Base-by-base conservation (phyloP, 768 basidiomycete species). In the Scleroderma bovista region DNA sequence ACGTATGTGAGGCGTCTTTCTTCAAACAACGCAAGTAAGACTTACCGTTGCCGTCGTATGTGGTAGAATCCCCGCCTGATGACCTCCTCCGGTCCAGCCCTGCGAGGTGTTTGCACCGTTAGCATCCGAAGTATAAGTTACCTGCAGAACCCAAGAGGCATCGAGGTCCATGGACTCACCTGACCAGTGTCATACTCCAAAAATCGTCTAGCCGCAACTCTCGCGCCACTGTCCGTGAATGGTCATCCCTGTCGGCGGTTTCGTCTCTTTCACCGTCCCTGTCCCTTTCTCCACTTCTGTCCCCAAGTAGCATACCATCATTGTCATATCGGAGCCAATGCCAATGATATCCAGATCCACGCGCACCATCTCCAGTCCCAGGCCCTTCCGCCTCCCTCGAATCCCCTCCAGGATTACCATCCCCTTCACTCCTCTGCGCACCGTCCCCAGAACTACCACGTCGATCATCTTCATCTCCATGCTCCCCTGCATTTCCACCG, bases 41-140 rank as follows among this genome's bases (percentile, higher is more conserved):
- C 82, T 48, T 57, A 88, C 88, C 84, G 83, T 60, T 91, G 88
- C 52, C 77, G 75, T 36, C 88, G 80, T 52, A 90, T 75, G 24
- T 73, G 69, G 59, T 82, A 86, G 22, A 69, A 80, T 15, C 81
- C 81, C 50, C 76, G 72, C 32, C 88, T 78, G 40, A 86, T 71
- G 7, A 88, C 72, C 54, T 85, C 84, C 41, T 79, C 78, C 2
- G 76, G 67, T 3, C 72, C 72, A n/a, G 81, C 78, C 57, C 88
- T 91, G 44, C 34, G 29, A 36, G 6, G 37, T 2, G n/a, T n/a
- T n/a, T n/a, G n/a, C 4, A 11, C 40, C 6, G 40, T 44, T n/a
- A 44, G 43, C 6, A 11, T 19, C n/a, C n/a, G n/a, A n/a, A n/a
- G n/a, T n/a, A n/a, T n/a, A n/a, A n/a, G n/a, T n/a, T n/a, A n/a